These are phyloP conservation scores for Globisporangium rhizosaccharum DNA, from an alignment of 352 stramenopile species.

Conservation along the genomic window DNA sequence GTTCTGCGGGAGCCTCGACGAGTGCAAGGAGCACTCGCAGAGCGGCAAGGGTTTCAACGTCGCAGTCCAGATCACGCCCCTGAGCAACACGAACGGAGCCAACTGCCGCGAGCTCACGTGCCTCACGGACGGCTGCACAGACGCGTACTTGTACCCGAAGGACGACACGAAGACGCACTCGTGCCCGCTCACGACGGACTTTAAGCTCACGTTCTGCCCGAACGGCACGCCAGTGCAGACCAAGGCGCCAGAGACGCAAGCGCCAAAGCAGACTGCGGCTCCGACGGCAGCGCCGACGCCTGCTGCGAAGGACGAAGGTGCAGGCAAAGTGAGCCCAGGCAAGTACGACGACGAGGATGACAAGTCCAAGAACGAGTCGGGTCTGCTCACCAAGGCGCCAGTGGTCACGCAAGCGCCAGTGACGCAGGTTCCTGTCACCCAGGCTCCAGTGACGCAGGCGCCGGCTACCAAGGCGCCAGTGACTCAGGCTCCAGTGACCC, in stretches of 20 bases:
- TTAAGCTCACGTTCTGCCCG: constrained; percentile 67
- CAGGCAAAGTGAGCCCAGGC: constrained; percentile 10
- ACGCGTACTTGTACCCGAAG: constrained; percentile 66
- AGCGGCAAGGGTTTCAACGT: constrained; percentile 67
- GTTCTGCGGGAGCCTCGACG: constrained; percentile 53
- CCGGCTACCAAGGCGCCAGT: neutral
- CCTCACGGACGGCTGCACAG: constrained; percentile 41
- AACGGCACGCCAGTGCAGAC: constrained; percentile 14
- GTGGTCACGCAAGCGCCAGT: constrained; percentile 2
- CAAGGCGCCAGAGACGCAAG: constrained; percentile 1
- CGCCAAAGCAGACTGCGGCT: constrained; percentile 9
- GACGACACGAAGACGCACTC: constrained; percentile 75
- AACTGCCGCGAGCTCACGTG: constrained; percentile 59
- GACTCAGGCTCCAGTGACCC: neutral
- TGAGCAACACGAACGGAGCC: constrained; percentile 51
- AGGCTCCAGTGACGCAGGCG: neutral
- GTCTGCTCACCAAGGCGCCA: constrained; percentile 4
- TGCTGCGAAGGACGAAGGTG: constrained; percentile 4
- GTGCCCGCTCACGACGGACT: constrained; percentile 53
- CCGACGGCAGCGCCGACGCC: constrained; percentile 11
- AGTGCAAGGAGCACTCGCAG: constrained; percentile 48
- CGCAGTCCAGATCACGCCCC: constrained; percentile 44
- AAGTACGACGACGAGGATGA: constrained; percentile 14
- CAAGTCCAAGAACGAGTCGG: constrained; percentile 3
- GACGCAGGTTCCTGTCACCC: neutral